Percentiles rank a stretch among this genome's conserved stretches.
Conservation (phyloP, 306 rosid genomes). For the Vachellia collinsii region DNA sequence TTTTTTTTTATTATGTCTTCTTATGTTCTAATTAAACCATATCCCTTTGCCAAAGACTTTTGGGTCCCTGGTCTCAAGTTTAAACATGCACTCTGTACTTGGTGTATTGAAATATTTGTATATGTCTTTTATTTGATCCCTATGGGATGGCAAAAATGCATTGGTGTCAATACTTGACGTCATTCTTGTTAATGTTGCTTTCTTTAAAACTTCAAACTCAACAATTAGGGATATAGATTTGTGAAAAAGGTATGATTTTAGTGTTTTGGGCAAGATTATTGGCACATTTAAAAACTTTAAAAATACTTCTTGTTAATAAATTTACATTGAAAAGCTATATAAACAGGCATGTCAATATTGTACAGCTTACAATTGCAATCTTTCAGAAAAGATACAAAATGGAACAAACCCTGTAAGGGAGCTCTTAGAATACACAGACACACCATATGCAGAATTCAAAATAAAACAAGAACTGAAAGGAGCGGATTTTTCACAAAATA, state of each 20-base stretch:
- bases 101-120: no score
- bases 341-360: background rate
- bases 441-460: background rate
- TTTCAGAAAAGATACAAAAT: background rate
- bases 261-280: background rate
- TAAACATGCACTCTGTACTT: no score
- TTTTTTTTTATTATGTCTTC: background rate
- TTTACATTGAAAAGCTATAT: background rate
- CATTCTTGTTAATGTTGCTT: background rate
- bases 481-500: no score
- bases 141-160: background rate
- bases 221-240: background rate
- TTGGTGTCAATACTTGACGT: background rate
- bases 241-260: background rate
- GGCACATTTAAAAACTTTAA: no score
- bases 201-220: background rate
- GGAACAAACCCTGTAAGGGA: background rate
- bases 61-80: no score
- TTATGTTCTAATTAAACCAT: background rate
- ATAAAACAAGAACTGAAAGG: background rate
- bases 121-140: no score
- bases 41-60: no score
- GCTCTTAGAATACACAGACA: background rate
- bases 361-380: background rate
- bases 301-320: background rate